Evolutionary conservation across 2,329 filamentous ascomycete genomes (phyloP).

Genomic region (Thermoascus crustaceus): DNA sequence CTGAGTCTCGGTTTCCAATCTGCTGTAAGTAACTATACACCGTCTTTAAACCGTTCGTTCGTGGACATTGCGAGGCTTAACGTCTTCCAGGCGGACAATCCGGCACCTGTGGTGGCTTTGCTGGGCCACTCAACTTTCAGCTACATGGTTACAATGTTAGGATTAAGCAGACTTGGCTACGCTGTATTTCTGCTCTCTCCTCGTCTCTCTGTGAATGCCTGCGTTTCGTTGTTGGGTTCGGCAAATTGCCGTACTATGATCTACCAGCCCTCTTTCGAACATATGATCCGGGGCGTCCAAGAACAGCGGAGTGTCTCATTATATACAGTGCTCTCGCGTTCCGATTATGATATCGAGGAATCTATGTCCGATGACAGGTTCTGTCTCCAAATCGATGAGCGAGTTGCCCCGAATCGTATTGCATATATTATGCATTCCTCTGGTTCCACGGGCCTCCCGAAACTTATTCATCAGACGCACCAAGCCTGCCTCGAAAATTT

Average conservation of each 20-base stretch:
- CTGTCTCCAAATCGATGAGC: too few relatives aligned
- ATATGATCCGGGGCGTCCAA: too few relatives aligned
- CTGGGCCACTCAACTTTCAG: constrained; percentile 2
- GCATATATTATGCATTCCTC: too few relatives aligned
- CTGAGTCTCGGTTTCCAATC: constrained; percentile 12
- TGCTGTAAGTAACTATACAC: constrained; percentile 3
- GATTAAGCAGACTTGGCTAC: constrained; percentile 2
- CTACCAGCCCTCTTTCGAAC: too few relatives aligned
- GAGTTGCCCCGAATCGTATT: too few relatives aligned
- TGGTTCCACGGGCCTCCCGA: constrained; percentile 4
- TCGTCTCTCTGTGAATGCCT: constrained; percentile 1
- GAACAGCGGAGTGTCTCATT: too few relatives aligned
- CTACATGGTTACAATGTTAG: constrained; percentile 2
- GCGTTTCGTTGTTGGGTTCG: constrained; percentile 1
- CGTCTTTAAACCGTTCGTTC: too few relatives aligned
- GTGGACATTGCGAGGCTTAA: too few relatives aligned
- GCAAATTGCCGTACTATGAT: too few relatives aligned
- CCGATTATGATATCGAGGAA: too few relatives aligned
- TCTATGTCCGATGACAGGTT: too few relatives aligned
- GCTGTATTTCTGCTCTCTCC: constrained; percentile 4
- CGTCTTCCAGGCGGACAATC: neutral
- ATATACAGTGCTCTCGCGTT: too few relatives aligned
- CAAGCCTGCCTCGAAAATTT: constrained; percentile 1
- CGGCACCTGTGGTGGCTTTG: constrained; percentile 3
- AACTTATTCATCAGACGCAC: constrained; percentile 1